Conservation (phyloP, 139 green algal genomes). For the Ettlia oleoabundans region DNA sequence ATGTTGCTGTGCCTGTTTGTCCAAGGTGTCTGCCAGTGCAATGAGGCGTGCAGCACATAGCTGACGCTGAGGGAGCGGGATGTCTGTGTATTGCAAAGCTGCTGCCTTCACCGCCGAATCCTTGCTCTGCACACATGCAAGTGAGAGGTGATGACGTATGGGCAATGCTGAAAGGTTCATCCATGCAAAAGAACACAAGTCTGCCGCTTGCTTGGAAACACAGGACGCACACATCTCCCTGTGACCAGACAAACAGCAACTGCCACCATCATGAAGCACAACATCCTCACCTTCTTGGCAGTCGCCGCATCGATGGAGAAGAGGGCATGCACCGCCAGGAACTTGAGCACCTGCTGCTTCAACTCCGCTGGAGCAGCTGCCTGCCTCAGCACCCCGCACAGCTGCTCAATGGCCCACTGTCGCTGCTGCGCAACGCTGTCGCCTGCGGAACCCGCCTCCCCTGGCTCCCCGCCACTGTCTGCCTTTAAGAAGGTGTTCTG, state of each 20-base stretch:
- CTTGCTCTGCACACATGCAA: constrained; percentile 19
- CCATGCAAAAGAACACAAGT: no score
- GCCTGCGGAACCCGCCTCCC: constrained; percentile 1
- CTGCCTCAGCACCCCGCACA: constrained; percentile 51
- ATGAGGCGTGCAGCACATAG: constrained; percentile 63
- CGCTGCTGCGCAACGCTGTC: neutral
- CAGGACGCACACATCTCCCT: no score
- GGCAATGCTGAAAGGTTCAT: no score
- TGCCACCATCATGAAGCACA: neutral
- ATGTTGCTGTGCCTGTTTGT: constrained; percentile 19
- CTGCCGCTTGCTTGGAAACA: no score
- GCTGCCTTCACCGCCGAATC: constrained; percentile 18
- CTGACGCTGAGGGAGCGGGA: constrained; percentile 40
- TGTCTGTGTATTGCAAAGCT: neutral
- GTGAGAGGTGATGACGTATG: neutral
- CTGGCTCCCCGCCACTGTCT: neutral
- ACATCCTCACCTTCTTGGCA: constrained; percentile 33
- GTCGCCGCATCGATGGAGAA: constrained; percentile 41
- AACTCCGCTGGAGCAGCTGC: constrained; percentile 21
- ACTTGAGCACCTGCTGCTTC: constrained; percentile 45
- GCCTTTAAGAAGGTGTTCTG: constrained; percentile 45
- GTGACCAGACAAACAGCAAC: neutral
- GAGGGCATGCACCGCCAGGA: constrained; percentile 68
- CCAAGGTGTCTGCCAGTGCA: constrained; percentile 34
- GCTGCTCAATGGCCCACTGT: constrained; percentile 62